Base-by-base conservation (phyloP, 1,284 basidiomycete genomes). In the Thelephora terrestris region DNA sequence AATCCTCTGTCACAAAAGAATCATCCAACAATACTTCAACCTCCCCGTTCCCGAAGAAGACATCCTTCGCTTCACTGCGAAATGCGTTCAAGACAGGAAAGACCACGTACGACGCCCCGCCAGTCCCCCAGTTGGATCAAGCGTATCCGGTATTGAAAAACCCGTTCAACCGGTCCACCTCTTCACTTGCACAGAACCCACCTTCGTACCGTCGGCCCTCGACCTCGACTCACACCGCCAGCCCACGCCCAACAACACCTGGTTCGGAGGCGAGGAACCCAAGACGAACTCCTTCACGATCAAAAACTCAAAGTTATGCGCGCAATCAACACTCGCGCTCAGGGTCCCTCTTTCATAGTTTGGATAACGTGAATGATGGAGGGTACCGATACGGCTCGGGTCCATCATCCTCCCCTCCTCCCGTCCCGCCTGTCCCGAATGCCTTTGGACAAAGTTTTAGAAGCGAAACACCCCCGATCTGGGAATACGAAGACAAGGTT, bases 61-160 rank as follows among this genome's bases (percentile, higher is more conserved):
- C 86, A 1, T 90, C 87, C 0, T 88, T 92, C 55, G 88, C 90
- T 1, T 91, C 86, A 7, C 78, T 94, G 49, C 81, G 88, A 46
- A 91, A 91, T 62, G 88, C 89, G 4, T 92, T 94, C 76, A 92
- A 90, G 65, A 70, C 76, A 51, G 67, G 71, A 27, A 82, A 79
- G 64, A 72, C 61, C 51, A 73, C 61, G 43, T 60, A 66, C 10
- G 46, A 54, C 50, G 78, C 81, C 16, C 62, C 74, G 7, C 83
- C 85, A 34, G 68, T 88, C 43, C 84, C 86, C 16, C 67, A 69
- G 29, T 64, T 85, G 39, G 83, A 86, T 49, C 72, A 82, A 50
- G 71, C 67, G 6, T 81, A 84, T 58, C 81, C 83, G 18, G 39
- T 7, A 6, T 63, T 87, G 54, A 85, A 81, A 65, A 84, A 85